phyloP scores from a whole-genome alignment of 345 rosid genomes.

The Erucastrum elatum region DNA sequence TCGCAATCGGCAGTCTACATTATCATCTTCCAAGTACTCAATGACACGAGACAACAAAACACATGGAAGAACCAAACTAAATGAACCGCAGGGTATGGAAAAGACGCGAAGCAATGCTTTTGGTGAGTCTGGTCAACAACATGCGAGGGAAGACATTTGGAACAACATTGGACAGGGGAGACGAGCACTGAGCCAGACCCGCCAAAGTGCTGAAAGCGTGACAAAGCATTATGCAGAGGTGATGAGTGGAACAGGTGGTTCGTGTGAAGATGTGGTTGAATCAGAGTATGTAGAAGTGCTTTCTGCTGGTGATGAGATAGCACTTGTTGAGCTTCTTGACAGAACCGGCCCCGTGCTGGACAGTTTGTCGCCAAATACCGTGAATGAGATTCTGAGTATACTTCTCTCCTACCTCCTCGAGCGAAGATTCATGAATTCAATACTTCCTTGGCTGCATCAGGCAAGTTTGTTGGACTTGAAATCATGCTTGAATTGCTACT shows the following conservation, averaged over 20 bases:
- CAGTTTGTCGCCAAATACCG: conserved; percentile 62
- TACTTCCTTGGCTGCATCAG: conserved; percentile 94
- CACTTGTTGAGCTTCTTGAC: conserved; percentile 75
- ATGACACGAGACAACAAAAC: conserved; percentile 57
- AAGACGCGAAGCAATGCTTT: conserved; percentile 43
- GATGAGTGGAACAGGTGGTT: conserved; percentile 46
- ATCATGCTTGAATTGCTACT: conserved; percentile 9
- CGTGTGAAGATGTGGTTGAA: conserved; percentile 68
- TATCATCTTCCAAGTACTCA: conserved; percentile 48
- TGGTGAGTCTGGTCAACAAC: conserved; percentile 40
- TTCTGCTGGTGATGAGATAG: conserved; percentile 60
- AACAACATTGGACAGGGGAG: conserved; percentile 48
- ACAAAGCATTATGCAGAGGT: conserved; percentile 42
- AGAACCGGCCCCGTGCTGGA: conserved; percentile 88
- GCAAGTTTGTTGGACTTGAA: conserved; percentile 44
- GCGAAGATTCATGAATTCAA: conserved; percentile 58
- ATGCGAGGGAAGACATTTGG: conserved; percentile 46
- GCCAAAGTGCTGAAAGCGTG: conserved; percentile 37
- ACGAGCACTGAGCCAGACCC: conserved; percentile 38
- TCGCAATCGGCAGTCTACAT: conserved; percentile 50
- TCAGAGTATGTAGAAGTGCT: conserved; percentile 84
- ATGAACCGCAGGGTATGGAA: conserved; percentile 50
- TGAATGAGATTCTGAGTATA: conserved; percentile 61
- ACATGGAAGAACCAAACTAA: conserved; percentile 50
- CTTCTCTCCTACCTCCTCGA: conserved; percentile 65